These are phyloP conservation scores for Seiridium cupressi DNA, from an alignment of 2,329 filamentous ascomycete species.

Conservation along the genomic window DNA sequence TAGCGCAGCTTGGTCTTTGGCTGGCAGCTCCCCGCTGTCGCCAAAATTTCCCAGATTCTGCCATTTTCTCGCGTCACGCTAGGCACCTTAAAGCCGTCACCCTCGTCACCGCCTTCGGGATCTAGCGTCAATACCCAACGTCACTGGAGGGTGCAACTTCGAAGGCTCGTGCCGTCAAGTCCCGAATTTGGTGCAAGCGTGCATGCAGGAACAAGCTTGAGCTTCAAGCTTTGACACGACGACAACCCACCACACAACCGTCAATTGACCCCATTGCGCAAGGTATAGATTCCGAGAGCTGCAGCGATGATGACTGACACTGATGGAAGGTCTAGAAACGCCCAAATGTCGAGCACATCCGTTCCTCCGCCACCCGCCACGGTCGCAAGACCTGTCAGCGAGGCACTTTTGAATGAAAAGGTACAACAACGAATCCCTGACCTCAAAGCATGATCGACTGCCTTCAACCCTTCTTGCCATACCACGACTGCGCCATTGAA, in stretches of 20 bases:
- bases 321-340: conserved; percentile 8
- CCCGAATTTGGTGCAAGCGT: conserved; percentile 1
- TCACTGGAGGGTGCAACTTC: not conserved
- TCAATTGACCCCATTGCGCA: conserved; percentile 12
- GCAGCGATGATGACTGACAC: conserved; percentile 12
- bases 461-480: no score
- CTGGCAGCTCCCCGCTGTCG: conserved; percentile 21
- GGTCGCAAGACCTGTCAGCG: conserved; percentile 85
- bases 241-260: not conserved
- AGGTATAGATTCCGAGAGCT: not conserved
- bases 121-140: conserved; percentile 10
- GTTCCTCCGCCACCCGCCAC: conserved; percentile 59
- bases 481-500: no score
- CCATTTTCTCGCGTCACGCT: conserved; percentile 16
- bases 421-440: conserved; percentile 45
- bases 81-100: not conserved
- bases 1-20: not conserved
- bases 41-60: conserved; percentile 18
- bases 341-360: conserved; percentile 51
- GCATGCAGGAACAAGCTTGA: not conserved
- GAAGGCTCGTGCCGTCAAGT: not conserved
- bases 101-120: conserved; percentile 18
- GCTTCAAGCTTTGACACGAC: conserved; percentile 1
- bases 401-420: conserved; percentile 98
- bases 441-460: not conserved